These are phyloP conservation scores for Gynochthodes officinalis DNA, from an alignment of 257 asterid genomes.

Conservation along the genomic window DNA sequence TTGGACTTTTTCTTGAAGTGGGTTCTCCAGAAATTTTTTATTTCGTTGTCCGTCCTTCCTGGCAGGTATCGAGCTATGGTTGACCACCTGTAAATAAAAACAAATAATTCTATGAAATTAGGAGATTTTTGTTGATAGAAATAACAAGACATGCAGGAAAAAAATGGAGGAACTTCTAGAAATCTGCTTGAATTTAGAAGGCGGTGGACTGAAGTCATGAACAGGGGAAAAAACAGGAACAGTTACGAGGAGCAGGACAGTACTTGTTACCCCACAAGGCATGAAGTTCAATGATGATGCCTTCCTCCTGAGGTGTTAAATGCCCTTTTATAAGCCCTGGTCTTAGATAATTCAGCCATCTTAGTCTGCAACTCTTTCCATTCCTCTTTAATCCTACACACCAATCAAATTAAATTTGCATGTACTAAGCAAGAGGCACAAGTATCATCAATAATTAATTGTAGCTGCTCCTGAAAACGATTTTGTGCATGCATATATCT, in stretches of 20 bases:
- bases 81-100: constrained; percentile 27
- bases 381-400: constrained; percentile 38
- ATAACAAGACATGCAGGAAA: background rate
- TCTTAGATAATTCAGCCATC: constrained; percentile 49
- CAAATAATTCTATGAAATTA: too few relatives aligned
- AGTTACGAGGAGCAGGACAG: background rate
- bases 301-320: constrained; percentile 44
- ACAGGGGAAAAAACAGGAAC: background rate
- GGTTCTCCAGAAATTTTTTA: constrained; percentile 41
- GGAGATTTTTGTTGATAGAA: too few relatives aligned
- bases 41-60: constrained; percentile 42
- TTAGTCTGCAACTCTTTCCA: constrained; percentile 48
- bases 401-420: background rate
- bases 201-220: too few relatives aligned
- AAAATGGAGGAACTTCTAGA: background rate
- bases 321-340: constrained; percentile 44
- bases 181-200: background rate
- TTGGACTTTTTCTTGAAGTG: constrained; percentile 32
- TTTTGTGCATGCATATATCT: too few relatives aligned
- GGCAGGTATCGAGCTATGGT: constrained; percentile 43
- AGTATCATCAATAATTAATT: too few relatives aligned
- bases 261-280: constrained; percentile 53
- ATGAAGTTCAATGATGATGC: constrained; percentile 44
- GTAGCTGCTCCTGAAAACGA: too few relatives aligned
- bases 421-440: too few relatives aligned